phyloP scores from a whole-genome alignment of 768 basidiomycete species.

The Neoboletus subvelutipes region DNA sequence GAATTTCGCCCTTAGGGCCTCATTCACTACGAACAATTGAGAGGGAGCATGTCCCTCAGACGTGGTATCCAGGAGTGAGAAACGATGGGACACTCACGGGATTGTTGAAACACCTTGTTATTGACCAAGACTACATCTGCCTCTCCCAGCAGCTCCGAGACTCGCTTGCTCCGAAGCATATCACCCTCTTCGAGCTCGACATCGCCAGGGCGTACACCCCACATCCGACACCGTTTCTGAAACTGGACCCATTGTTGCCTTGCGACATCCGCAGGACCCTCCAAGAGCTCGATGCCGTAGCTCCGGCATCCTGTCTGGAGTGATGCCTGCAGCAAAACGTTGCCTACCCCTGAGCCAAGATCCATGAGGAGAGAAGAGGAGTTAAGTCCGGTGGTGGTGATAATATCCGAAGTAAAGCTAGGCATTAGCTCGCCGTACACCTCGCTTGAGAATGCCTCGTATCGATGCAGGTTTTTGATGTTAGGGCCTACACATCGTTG shows the following conservation, averaged over 20 bases:
- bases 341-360: slow-evolving; percentile 84
- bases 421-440: slow-evolving; percentile 92
- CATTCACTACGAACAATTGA: slow-evolving; percentile 62
- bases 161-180: slow-evolving; percentile 69
- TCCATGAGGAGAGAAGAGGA: slow-evolving; percentile 73
- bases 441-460: slow-evolving; percentile 79
- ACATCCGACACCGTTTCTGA: slow-evolving; percentile 79
- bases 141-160: slow-evolving; percentile 66
- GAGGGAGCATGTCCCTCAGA: not conserved
- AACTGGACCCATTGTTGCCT: slow-evolving; percentile 73
- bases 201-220: slow-evolving; percentile 77
- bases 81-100: slow-evolving; percentile 50
- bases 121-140: slow-evolving; percentile 94
- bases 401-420: slow-evolving; percentile 57
- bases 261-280: slow-evolving; percentile 79
- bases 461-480: slow-evolving; percentile 74
- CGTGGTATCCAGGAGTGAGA: not conserved
- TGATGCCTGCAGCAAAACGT: slow-evolving; percentile 79
- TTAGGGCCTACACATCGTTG: slow-evolving; percentile 91
- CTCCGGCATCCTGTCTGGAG: slow-evolving; percentile 76
- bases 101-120: slow-evolving; percentile 79
- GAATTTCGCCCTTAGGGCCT: slow-evolving; percentile 83
- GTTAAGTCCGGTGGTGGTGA: slow-evolving; percentile 48
- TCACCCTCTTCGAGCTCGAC: slow-evolving; percentile 83
- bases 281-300: slow-evolving; percentile 80